Evolutionary conservation across 2,329 filamentous ascomycete genomes (phyloP), one percentile per base, ranked within the genome.

Genomic region (Tolypocladium album): DNA sequence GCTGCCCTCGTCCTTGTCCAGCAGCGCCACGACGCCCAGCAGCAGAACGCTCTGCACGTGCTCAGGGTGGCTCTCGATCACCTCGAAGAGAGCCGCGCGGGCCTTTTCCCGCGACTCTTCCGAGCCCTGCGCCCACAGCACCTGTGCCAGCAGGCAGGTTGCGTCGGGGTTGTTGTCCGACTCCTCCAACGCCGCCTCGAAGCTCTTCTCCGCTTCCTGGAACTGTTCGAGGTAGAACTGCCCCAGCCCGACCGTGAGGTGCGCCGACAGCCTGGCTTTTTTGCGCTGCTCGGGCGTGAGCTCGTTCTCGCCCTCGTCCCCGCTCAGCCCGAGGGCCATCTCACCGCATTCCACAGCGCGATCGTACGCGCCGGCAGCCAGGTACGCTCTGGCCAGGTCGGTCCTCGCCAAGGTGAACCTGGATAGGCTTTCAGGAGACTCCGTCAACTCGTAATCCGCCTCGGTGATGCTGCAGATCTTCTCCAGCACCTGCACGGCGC

Each of bases 41-140:
- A 97, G 81, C 0, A 92, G 82, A 1, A 95, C 84, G 0, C 91
- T 88, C 63, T 87, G 88, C 1, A 96, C 83, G 65, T 97, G 92
- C 1, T 86, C 83, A 0, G 90, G 84, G 57, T 88, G 77, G 57
- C 79, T 81, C 66, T 92, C 90, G 15, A 96, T 87, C 42, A 89
- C 87, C 17, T 87, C 86, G 67, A 96, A 93, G 0, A 99, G 80
- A 64, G 90, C 84, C 58, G 89, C 86, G 4, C 91, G 83, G 20
- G 93, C 92, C 62, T 89, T 85, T 57, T 87, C 84, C 55, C 88
- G 85, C 59, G 92, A 89, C 0, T 86, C 81, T 8, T 88, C 84
- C 0, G 86, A 85, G 11, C 90, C 92, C 64, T 90, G 91, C 0
- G 92, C 92, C 93, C 94, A 99, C 0, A 97, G 81, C 0, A 97